Evolutionary conservation across 352 stramenopile species (phyloP), one percentile per base, ranked within the genome.

Genomic region (Phytophthora citricola): DNA sequence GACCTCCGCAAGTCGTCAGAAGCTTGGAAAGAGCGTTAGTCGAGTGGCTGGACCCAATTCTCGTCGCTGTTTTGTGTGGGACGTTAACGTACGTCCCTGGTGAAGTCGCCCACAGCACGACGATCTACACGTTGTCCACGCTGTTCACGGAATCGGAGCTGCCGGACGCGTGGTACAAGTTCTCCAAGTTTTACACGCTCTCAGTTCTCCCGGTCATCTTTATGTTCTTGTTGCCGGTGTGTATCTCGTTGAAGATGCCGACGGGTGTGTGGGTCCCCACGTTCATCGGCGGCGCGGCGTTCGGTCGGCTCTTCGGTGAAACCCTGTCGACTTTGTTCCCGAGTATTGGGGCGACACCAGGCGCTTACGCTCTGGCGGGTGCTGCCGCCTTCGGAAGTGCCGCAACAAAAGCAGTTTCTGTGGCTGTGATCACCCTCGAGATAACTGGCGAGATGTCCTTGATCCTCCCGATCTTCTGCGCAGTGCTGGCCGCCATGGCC

Each of bases 81-180:
- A 73, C 79, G 46, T 47, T 90, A 43, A 43, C 38, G 14, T 43
- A 22, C 38, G 38, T 43, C 38, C 38, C 38, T 8, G 38, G 38
- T 43, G 38, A 22, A 43, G 31, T 93, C 48, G 66, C 73, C 1
- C 71, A 71, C 11, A 74, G 69, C 24, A 75, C 72, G 27, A 79
- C 76, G 4, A 77, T 91, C 24, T 62, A 81, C 26, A 76, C 88
- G 12, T 62, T 92, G 26, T 69, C 62, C 1, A 64, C 72, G n/a
- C 58, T 90, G 15, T 92, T 92, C 56, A 88, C 76, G 0, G 50
- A 69, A 8, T 59, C 74, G 38, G 38, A 43, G 10, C 38, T 43
- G 5, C 38, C 38, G n/a, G 38, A 22, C 38, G 14, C 38, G 15
- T 43, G 38, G 38, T 43, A 43, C 38, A 43, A 43, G 38, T 43